These are phyloP conservation scores for Litchi chinensis DNA, from an alignment of 345 rosid species.

Conservation along the genomic window DNA sequence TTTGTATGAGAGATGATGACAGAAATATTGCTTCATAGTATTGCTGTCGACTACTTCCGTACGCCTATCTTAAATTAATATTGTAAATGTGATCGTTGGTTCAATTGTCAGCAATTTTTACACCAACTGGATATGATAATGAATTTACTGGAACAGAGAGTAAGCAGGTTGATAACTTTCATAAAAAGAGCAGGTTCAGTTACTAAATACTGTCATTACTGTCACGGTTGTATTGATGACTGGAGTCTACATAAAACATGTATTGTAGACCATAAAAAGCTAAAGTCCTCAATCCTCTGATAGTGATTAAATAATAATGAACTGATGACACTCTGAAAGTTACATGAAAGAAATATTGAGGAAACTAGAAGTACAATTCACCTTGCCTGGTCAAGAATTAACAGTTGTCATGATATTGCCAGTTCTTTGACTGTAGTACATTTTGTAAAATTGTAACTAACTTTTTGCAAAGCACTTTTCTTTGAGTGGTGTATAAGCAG, in stretches of 20 bases:
- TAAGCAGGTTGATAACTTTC: neutral
- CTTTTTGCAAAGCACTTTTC: neutral
- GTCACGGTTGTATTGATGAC: neutral
- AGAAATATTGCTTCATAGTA: neutral
- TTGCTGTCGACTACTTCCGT: neutral
- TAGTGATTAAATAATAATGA: neutral
- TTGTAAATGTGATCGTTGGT: neutral
- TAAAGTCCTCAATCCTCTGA: neutral
- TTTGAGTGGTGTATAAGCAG: neutral
- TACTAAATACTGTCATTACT: neutral
- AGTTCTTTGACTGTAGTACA: neutral
- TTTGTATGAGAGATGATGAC: neutral
- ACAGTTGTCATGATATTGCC: neutral
- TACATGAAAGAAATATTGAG: neutral
- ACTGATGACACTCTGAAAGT: neutral
- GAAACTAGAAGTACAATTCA: neutral
- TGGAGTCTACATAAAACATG: neutral
- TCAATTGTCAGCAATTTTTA: neutral
- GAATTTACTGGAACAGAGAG: neutral
- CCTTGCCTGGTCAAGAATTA: neutral
- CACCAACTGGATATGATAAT: neutral
- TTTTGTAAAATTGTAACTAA: neutral
- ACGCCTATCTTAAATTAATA: neutral
- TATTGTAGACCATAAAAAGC: neutral
- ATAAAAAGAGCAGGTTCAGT: neutral